Evolutionary conservation across 2,329 filamentous ascomycete genomes (phyloP).

Genomic region (Xenosphaeropsis pyriputrescens): DNA sequence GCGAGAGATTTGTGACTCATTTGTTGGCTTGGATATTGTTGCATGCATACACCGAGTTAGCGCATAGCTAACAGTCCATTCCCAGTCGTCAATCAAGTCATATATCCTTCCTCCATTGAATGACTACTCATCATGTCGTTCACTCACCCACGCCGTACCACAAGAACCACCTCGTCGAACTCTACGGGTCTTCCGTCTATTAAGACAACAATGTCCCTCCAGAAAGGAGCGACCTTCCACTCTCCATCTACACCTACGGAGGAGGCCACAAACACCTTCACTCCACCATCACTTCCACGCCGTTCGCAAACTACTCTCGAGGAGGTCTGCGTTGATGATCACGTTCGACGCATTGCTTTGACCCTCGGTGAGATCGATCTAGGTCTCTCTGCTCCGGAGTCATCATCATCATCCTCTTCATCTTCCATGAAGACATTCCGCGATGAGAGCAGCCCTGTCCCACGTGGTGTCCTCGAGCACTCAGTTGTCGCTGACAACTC

Average conservation of each 20-base stretch:
- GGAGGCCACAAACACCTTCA: conserved; percentile 19
- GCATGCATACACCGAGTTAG: too few species aligned
- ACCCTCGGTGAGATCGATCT: conserved; percentile 52
- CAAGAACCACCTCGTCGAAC: conserved; percentile 21
- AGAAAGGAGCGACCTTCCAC: conserved; percentile 55
- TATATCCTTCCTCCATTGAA: too few species aligned
- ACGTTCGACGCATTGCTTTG: conserved; percentile 52
- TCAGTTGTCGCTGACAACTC: conserved; percentile 10
- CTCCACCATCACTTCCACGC: conserved; percentile 30
- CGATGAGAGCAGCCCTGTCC: conserved; percentile 44
- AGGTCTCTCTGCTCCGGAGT: conserved; percentile 32
- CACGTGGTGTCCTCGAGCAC: conserved; percentile 38
- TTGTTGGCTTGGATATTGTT: too few species aligned
- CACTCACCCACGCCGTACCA: conserved; percentile 18
- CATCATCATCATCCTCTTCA: conserved; percentile 19
- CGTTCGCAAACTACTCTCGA: conserved; percentile 58
- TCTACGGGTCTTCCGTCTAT: conserved; percentile 26
- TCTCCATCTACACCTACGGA: conserved; percentile 21
- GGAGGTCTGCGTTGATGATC: conserved; percentile 50
- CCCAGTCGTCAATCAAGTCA: too few species aligned
- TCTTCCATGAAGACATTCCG: conserved; percentile 23
- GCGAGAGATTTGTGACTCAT: too few species aligned
- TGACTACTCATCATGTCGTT: conserved; percentile 17
- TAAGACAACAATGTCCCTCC: conserved; percentile 43
- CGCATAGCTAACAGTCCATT: too few species aligned